These are phyloP conservation scores for Pestalotiopsis sp. DNA, from an alignment of 2,329 filamentous ascomycete species.

Conservation along the genomic window DNA sequence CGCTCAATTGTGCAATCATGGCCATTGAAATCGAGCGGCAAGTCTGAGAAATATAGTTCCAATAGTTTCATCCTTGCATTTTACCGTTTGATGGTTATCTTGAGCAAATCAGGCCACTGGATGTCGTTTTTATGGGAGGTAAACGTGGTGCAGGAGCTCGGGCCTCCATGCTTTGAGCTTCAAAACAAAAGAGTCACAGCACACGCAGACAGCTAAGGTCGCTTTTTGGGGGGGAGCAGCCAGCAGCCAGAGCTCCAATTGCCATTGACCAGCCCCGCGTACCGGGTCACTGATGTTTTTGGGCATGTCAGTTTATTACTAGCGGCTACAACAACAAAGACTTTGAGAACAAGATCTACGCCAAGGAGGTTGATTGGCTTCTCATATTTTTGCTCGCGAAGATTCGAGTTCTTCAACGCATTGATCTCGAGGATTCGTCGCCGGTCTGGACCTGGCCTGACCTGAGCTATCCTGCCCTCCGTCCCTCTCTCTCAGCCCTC, in stretches of 20 bases:
- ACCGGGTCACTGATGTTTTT: background rate
- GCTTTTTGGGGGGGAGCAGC: too few species aligned
- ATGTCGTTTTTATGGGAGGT: too few species aligned
- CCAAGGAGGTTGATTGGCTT: background rate
- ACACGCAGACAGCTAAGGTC: too few species aligned
- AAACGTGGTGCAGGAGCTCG: too few species aligned
- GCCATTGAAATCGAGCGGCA: too few species aligned
- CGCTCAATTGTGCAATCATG: too few species aligned
- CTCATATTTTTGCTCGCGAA: background rate
- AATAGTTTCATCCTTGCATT: too few species aligned
- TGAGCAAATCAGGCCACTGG: too few species aligned
- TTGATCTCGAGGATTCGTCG: background rate
- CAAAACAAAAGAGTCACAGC: too few species aligned
- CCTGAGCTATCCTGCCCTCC: background rate
- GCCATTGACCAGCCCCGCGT: background rate
- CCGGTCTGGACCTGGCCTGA: background rate
- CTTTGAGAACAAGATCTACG: background rate
- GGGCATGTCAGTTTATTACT: background rate
- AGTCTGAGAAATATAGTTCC: too few species aligned
- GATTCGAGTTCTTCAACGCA: background rate
- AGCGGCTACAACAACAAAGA: background rate
- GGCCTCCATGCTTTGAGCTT: too few species aligned
- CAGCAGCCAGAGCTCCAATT: background rate
- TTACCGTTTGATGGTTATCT: too few species aligned
- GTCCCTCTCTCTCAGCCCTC: background rate